Conservation (phyloP, 495 filamentous ascomycete genomes). For the Haplographium delicatum region DNA sequence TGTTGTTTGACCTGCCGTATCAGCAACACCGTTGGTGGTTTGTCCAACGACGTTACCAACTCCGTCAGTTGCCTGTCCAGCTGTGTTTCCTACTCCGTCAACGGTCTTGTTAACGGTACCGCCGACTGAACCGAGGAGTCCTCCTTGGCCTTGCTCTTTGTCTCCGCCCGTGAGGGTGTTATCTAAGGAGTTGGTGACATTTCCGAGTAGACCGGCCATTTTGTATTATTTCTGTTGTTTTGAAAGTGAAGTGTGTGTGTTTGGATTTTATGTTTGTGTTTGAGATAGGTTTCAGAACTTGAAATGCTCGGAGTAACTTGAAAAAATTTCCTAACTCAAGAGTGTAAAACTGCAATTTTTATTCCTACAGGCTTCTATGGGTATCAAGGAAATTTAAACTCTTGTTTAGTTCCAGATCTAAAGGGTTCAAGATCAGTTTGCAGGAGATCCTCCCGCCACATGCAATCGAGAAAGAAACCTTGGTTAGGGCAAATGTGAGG, state of each 20-base stretch:
- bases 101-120: constrained; percentile 26
- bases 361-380: too few species aligned
- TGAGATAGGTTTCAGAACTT: background rate
- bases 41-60: constrained; percentile 28
- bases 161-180: constrained; percentile 37
- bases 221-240: constrained; percentile 4
- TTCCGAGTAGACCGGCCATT: constrained; percentile 30
- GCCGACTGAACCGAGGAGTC: constrained; percentile 31
- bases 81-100: constrained; percentile 29
- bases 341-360: too few species aligned
- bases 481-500: background rate
- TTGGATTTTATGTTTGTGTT: background rate
- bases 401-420: too few species aligned
- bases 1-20: constrained; percentile 29
- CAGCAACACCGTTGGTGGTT: constrained; percentile 26
- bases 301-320: too few species aligned
- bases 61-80: constrained; percentile 34
- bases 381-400: too few species aligned
- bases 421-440: too few species aligned
- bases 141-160: constrained; percentile 35
- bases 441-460: background rate
- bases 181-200: constrained; percentile 31
- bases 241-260: constrained; percentile 3
- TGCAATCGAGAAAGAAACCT: background rate
- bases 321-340: too few species aligned